Base-by-base conservation (phyloP, 169 alveolate species). In the Plasmodium gonderi region DNA sequence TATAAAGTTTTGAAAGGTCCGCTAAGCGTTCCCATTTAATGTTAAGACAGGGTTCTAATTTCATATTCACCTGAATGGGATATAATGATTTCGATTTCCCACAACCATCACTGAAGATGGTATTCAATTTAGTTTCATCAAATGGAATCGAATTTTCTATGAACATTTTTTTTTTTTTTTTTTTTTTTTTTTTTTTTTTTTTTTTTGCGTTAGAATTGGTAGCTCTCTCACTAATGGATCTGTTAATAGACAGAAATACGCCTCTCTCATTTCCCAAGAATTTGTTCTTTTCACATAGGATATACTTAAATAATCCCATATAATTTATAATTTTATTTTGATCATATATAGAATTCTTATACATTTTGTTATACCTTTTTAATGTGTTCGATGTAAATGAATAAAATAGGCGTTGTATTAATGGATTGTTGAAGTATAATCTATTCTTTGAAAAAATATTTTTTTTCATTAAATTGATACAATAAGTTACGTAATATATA, bases 401-500 rank as follows among this genome's bases (percentile, higher is more conserved):
- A 26, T 49, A 12, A 54, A 33, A 76, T 29, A 83, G 23, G 14
- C 47, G 60, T 49, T 60, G 23, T 31, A 80, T 80, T 40, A 83
- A 33, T 17, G 12, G 17, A 9, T 83, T 7, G 14, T 31, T 49
- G 44, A 42, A 20, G 17, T 2, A 20, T 38, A 79, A 2, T 47
- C 40, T 36, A 20, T 65, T 79, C 12, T 6, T 36, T 26, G 49
- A n/a, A 38, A 83, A 36, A 9, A 64, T n/a, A 33, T 80, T 80
- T 45, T 8, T 67, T 64, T 65, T 80, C 42, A 64, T 23, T 38
- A 80, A 80, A 69, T 65, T 42, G 17, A 40, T 64, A 36, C 51
- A 47, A 60, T 29, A 72, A 26, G 47, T 83, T 80, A 79, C 60
- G 65, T 72, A 83, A 54, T 83, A 83, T 51, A 83, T 51, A 60